Base-by-base conservation (phyloP, 768 basidiomycete genomes). In the Suillus fuscotomentosus region DNA sequence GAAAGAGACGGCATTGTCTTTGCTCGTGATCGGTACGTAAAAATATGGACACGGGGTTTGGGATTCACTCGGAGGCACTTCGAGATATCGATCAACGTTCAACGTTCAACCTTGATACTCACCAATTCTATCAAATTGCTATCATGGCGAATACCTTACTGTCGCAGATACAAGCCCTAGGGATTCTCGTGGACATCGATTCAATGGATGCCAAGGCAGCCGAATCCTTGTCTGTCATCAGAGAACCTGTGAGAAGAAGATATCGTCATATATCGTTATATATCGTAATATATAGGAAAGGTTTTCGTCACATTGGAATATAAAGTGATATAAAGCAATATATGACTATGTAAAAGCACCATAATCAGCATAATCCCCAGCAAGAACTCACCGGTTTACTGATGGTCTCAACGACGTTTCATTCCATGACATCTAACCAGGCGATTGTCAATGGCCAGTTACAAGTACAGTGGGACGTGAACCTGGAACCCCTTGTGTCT, bases 341-440 rank as follows among this genome's bases (percentile, higher is more conserved):
- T n/a, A n/a, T n/a, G n/a, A n/a, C n/a, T n/a, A n/a, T n/a, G n/a
- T n/a, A n/a, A n/a, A n/a, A n/a, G n/a, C n/a, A n/a, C n/a, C n/a
- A n/a, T n/a, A n/a, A n/a, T n/a, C n/a, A n/a, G n/a, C n/a, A n/a
- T n/a, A n/a, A n/a, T n/a, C n/a, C n/a, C n/a, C n/a, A n/a, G n/a
- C n/a, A n/a, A n/a, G n/a, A n/a, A n/a, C n/a, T n/a, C n/a, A n/a
- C n/a, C n/a, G n/a, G n/a, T n/a, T n/a, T n/a, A n/a, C n/a, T n/a
- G n/a, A n/a, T n/a, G n/a, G n/a, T 62, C 45, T 38, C 59, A 15
- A 70, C 67, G 24, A 65, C 64, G 48, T 83, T 83, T 74, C 71
- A 68, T 60, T 79, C 83, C 68, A 83, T 83, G 82, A 84, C 81
- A 38, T 84, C 82, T 13, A 84, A 84, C 62, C 82, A 83, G 68